phyloP scores from a whole-genome alignment of 2,329 filamentous ascomycete species.

The Chaetomium globosum region DNA sequence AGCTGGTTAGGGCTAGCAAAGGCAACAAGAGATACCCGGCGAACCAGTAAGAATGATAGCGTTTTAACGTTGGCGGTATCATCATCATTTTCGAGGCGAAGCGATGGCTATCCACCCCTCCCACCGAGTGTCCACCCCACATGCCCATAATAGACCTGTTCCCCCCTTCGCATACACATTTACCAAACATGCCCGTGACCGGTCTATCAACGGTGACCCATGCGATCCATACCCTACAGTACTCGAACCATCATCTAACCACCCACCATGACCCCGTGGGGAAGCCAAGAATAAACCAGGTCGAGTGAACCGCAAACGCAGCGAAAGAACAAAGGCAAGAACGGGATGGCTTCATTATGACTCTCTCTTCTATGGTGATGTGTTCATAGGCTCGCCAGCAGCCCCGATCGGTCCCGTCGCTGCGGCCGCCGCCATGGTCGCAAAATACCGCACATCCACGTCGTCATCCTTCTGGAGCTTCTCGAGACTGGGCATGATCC shows the following conservation, averaged over 20 bases:
- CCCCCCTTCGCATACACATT: neutral
- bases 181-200: neutral
- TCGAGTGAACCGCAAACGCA: neutral
- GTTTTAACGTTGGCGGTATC: neutral
- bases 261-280: neutral
- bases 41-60: neutral
- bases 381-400: conserved; percentile 65
- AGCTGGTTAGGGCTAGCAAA: neutral
- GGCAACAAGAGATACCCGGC: conserved; percentile 8
- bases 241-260: neutral
- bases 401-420: conserved; percentile 47
- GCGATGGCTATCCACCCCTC: neutral
- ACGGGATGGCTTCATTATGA: conserved; percentile 57
- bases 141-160: neutral
- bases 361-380: conserved; percentile 57
- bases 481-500: conserved; percentile 85
- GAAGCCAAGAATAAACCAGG: neutral
- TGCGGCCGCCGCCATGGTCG: conserved; percentile 77
- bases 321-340: conserved; percentile 41
- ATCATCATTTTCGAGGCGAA: neutral
- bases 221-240: neutral
- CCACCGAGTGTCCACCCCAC: neutral
- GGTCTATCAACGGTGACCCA: neutral
- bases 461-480: conserved; percentile 97
- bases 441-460: conserved; percentile 97